A percentile compares a stretch with the other conserved stretches of the same genome.
These are phyloP conservation scores for Colletotrichum salicis DNA, from an alignment of 2,329 filamentous ascomycete genomes.

Conservation along the genomic window DNA sequence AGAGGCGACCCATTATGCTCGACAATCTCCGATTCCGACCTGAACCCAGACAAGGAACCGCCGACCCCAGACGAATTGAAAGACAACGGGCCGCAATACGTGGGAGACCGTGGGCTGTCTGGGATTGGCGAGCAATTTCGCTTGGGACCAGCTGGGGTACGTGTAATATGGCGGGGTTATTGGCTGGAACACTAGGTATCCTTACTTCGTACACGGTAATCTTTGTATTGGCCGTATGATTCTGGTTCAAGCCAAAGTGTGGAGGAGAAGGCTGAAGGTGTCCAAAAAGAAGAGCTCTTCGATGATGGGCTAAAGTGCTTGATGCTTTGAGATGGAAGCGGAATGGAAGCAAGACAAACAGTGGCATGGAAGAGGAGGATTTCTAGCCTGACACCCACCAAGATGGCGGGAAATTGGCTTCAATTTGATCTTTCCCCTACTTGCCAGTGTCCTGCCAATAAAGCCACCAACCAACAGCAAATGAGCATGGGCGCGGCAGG, in stretches of 20 bases:
- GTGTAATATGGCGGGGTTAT: conserved; percentile 22
- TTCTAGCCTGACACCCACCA: not conserved
- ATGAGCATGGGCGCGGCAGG: conserved; percentile 17
- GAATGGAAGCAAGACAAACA: not conserved
- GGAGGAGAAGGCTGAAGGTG: not conserved
- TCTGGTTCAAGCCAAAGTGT: conserved; percentile 4
- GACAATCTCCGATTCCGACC: conserved; percentile 33
- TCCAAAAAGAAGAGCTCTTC: conserved; percentile 8
- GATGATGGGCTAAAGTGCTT: conserved; percentile 13
- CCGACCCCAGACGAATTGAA: conserved; percentile 20
- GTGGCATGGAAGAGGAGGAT: not conserved
- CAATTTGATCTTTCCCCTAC: conserved; percentile 29
- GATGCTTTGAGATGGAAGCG: not conserved
- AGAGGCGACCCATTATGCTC: conserved; percentile 19
- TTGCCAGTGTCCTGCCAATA: conserved; percentile 21
- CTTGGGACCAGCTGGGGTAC: conserved; percentile 27
- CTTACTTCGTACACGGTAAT: conserved; percentile 1
- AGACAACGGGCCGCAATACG: conserved; percentile 6
- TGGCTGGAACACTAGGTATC: conserved; percentile 9
- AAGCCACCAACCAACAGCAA: conserved; percentile 9
- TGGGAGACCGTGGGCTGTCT: conserved; percentile 11
- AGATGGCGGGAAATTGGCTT: conserved; percentile 24
- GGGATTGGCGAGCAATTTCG: conserved; percentile 27
- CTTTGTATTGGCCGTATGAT: conserved; percentile 6
- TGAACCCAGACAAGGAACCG: conserved; percentile 20